Evolutionary conservation across 345 rosid genomes (phyloP).

Genomic region (Acer yangbiense): DNA sequence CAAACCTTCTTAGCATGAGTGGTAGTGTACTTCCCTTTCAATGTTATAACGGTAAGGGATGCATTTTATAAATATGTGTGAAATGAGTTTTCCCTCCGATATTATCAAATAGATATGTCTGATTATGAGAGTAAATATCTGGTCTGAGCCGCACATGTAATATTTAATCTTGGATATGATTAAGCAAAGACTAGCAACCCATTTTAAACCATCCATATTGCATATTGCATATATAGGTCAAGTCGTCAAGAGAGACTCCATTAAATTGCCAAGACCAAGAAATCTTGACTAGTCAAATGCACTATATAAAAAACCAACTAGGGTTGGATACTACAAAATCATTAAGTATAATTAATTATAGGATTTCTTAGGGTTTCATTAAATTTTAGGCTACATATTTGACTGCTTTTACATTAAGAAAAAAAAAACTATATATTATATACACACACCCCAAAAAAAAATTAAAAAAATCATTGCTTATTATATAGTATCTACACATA

Average conservation of each 20-base stretch:
- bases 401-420: not conserved
- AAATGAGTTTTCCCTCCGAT: too few species aligned
- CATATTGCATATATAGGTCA: not conserved
- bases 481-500: not conserved
- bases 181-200: not conserved
- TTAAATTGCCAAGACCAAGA: not conserved
- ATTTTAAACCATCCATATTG: constrained; percentile 1
- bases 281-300: constrained; percentile 19
- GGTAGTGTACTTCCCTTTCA: too few species aligned
- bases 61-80: too few species aligned
- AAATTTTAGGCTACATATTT: not conserved
- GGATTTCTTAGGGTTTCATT: constrained; percentile 2
- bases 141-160: too few species aligned
- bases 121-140: too few species aligned
- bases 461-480: not conserved
- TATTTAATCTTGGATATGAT: too few species aligned
- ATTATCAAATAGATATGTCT: too few species aligned
- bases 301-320: not conserved
- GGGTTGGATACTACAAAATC: not conserved
- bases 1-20: not conserved
- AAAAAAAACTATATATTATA: not conserved
- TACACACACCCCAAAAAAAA: not conserved
- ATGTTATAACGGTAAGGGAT: too few species aligned
- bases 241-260: not conserved
- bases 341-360: not conserved